Percentiles rank a stretch among this genome's conserved stretches.
Conservation (phyloP, 2,329 filamentous ascomycete species). For the Cytospora leucostoma region DNA sequence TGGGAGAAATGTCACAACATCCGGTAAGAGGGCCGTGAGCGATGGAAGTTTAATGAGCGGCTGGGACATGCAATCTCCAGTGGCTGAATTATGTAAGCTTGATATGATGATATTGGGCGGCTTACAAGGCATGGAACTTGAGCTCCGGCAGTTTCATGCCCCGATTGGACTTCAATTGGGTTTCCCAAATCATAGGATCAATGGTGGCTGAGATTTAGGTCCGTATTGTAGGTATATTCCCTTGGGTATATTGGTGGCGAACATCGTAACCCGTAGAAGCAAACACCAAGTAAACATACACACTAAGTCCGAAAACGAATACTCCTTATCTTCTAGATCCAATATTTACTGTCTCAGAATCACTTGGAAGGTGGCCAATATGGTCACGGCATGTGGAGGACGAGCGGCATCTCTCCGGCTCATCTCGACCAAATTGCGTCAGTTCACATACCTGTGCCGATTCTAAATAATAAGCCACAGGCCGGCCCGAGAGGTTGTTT, state of each 20-base stretch:
- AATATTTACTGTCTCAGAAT: no score
- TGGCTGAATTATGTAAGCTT: not conserved
- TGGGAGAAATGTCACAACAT: not conserved
- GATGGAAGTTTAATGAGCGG: constrained; percentile 2
- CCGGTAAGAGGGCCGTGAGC: not conserved
- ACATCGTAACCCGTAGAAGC: no score
- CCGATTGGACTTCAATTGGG: not conserved
- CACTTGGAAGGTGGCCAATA: no score
- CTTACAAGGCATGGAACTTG: not conserved
- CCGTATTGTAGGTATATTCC: no score
- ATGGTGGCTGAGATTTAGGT: no score
- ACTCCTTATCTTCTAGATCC: no score
- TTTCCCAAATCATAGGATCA: no score
- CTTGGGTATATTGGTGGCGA: no score
- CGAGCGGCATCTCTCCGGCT: not conserved
- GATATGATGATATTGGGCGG: not conserved
- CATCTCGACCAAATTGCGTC: not conserved
- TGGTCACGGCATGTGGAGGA: no score
- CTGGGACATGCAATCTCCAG: constrained; percentile 1
- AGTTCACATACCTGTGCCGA: not conserved
- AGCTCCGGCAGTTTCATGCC: not conserved
- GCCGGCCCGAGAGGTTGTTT: not conserved
- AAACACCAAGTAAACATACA: no score
- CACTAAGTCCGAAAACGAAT: no score
- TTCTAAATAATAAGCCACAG: not conserved